Evolutionary conservation across 176 grass and related monocot species (phyloP).

Genomic region (Saccharum officinarum): DNA sequence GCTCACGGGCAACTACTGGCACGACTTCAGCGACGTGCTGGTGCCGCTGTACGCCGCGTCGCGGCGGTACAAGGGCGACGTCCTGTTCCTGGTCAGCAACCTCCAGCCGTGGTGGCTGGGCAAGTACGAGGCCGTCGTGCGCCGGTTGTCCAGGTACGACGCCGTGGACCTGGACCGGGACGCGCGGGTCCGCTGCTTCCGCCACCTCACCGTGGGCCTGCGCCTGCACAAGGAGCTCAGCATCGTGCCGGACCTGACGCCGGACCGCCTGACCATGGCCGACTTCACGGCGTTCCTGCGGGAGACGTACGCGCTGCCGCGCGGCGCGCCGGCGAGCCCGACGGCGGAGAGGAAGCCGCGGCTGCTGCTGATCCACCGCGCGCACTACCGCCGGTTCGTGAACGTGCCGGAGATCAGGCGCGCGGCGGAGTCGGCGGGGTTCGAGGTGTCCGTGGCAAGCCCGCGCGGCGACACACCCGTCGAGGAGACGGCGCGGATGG

Average conservation of each 20-base stretch:
- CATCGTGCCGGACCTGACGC: conserved; percentile 44
- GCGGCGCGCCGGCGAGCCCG: conserved; percentile 21
- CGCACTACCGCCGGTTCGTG: conserved; percentile 51
- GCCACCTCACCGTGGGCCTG: conserved; percentile 45
- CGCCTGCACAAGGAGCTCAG: conserved; percentile 67
- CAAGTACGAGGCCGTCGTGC: conserved; percentile 64
- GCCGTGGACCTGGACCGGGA: conserved; percentile 60
- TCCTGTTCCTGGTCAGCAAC: conserved; percentile 54
- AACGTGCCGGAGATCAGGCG: conserved; percentile 52
- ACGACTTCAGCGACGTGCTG: conserved; percentile 73
- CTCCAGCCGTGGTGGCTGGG: conserved; percentile 69
- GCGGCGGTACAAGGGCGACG: conserved; percentile 52
- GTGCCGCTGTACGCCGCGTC: conserved; percentile 77
- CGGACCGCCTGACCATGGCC: conserved; percentile 55
- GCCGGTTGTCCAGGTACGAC: conserved; percentile 49
- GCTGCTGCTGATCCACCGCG: conserved; percentile 57
- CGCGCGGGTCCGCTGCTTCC: conserved; percentile 50
- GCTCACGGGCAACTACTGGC: conserved; percentile 62
- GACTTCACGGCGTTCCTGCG: conserved; percentile 69
- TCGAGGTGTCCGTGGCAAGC: conserved; percentile 51
- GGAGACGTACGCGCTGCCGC: conserved; percentile 45
- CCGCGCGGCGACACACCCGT: conserved; percentile 44
- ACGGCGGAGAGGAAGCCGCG: conserved; percentile 44
- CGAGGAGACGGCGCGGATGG: conserved; percentile 39
- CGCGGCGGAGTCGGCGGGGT: conserved; percentile 55